These are phyloP conservation scores for Balamuthia mandrillaris DNA, from an alignment of 208 protist species.

Conservation along the genomic window DNA sequence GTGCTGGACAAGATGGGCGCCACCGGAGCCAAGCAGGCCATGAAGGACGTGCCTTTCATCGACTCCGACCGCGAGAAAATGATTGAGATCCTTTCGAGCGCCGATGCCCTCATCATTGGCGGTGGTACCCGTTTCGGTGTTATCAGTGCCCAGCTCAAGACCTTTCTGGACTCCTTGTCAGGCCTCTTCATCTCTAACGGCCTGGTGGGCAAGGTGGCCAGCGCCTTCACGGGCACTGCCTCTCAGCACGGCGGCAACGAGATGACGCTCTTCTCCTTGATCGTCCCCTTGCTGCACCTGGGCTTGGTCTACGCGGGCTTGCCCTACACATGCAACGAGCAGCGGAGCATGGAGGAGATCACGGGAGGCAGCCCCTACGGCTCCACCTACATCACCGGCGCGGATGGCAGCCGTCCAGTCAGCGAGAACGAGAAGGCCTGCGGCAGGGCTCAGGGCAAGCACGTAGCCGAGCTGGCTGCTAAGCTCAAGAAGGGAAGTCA, in stretches of 20 bases:
- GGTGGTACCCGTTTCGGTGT: conserved; percentile 62
- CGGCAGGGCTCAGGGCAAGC: conserved; percentile 17
- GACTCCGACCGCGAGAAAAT: conserved; percentile 12
- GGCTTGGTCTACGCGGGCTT: conserved; percentile 57
- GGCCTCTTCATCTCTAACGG: conserved; percentile 46
- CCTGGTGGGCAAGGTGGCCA: conserved; percentile 58
- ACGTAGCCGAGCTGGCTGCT: too few relatives aligned
- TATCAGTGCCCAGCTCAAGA: conserved; percentile 54
- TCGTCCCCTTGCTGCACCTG: conserved; percentile 53
- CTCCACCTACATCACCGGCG: conserved; percentile 56
- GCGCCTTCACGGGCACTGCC: conserved; percentile 48
- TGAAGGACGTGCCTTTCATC: conserved; percentile 33
- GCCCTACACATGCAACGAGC: conserved; percentile 38
- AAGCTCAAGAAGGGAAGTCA: too few relatives aligned
- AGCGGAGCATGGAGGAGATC: conserved; percentile 43
- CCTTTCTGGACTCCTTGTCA: conserved; percentile 51
- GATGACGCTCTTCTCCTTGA: conserved; percentile 44
- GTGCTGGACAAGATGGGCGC: conserved; percentile 66
- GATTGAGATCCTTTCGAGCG: conserved; percentile 2
- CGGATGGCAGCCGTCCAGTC: conserved; percentile 46
- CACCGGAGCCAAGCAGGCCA: conserved; percentile 14
- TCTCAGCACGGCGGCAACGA: conserved; percentile 65
- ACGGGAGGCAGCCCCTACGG: conserved; percentile 60
- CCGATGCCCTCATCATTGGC: conserved; percentile 61
- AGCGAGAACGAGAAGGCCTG: conserved; percentile 39